phyloP scores from a whole-genome alignment of 805 yeast genomes.

The Cyberlindnera samutprakarnensis region DNA sequence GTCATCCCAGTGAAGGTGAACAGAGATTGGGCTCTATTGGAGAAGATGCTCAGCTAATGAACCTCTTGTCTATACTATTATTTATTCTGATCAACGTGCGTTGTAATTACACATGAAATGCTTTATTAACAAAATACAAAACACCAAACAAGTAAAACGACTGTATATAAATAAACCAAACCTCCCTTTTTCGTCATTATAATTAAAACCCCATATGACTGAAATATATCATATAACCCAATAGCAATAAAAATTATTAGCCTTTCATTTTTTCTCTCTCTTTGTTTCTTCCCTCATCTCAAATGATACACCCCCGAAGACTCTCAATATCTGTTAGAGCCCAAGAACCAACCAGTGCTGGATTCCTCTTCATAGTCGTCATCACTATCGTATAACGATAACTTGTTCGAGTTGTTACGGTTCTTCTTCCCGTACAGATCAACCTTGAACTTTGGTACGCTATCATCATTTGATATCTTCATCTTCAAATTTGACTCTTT shows the following conservation, averaged over 20 bases:
- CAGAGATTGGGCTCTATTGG: constrained; percentile 3
- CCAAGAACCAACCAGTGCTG: constrained; percentile 18
- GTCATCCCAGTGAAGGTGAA: constrained; percentile 5
- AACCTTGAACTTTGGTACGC: constrained; percentile 15
- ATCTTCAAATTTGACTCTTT: not conserved
- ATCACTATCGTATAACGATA: constrained; percentile 15
- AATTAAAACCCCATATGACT: not conserved
- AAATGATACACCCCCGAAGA: too few species aligned
- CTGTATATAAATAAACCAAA: too few species aligned
- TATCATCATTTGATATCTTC: not conserved
- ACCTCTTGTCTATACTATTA: too few species aligned
- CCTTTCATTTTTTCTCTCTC: too few species aligned
- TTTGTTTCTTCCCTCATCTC: too few species aligned
- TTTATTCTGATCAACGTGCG: too few species aligned
- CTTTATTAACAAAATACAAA: too few species aligned
- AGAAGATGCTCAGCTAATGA: constrained; percentile 3
- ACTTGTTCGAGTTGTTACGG: constrained; percentile 13
- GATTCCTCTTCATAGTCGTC: constrained; percentile 8
- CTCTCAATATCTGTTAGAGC: constrained; percentile 16
- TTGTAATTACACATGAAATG: too few species aligned
- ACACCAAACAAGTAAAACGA: too few species aligned
- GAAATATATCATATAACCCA: not conserved
- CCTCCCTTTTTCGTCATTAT: too few species aligned
- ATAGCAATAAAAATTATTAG: not conserved
- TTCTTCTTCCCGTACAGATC: constrained; percentile 22